These are phyloP conservation scores for Parietaria judaica DNA, from an alignment of 306 rosid species.

Conservation along the genomic window DNA sequence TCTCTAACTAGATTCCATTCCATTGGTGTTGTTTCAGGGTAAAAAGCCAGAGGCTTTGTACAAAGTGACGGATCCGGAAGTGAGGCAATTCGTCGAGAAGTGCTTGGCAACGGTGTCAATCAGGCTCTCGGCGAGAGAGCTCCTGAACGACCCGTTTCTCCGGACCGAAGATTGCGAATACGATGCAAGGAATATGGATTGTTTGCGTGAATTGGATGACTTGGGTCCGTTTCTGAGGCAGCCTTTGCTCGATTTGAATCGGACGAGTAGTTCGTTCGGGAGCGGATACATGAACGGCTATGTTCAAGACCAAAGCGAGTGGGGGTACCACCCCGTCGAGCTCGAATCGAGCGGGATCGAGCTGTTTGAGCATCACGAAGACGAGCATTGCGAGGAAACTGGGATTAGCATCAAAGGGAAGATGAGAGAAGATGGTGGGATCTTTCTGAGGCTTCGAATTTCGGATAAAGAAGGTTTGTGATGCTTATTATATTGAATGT, in stretches of 20 bases:
- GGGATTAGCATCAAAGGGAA: slow-evolving; percentile 78
- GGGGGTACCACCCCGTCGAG: slow-evolving; percentile 46
- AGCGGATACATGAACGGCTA: slow-evolving; percentile 40
- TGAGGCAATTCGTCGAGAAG: slow-evolving; percentile 73
- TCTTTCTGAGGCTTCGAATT: slow-evolving; percentile 75
- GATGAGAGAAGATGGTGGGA: slow-evolving; percentile 54
- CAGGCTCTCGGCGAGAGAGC: slow-evolving; percentile 85
- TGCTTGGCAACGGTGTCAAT: slow-evolving; percentile 71
- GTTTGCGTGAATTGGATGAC: slow-evolving; percentile 26
- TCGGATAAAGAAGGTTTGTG: slow-evolving; percentile 81
- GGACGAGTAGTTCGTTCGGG: slow-evolving; percentile 36
- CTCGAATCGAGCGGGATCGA: slow-evolving; percentile 55
- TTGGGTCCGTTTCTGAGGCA: slow-evolving; percentile 35
- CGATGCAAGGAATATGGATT: slow-evolving; percentile 36
- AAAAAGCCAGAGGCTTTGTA: slow-evolving; percentile 81
- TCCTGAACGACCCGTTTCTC: slow-evolving; percentile 79
- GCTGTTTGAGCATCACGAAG: slow-evolving; percentile 68
- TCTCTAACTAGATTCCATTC: slow-evolving; percentile 13
- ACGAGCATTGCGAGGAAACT: slow-evolving; percentile 49
- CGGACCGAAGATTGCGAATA: slow-evolving; percentile 44
- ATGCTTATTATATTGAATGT: neutral
- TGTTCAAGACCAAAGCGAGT: slow-evolving; percentile 39
- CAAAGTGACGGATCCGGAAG: slow-evolving; percentile 79
- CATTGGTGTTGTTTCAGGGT: slow-evolving; percentile 44
- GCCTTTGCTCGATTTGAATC: slow-evolving; percentile 36